Conservation (phyloP, 768 basidiomycete species). For the Lyophyllum decastes region DNA sequence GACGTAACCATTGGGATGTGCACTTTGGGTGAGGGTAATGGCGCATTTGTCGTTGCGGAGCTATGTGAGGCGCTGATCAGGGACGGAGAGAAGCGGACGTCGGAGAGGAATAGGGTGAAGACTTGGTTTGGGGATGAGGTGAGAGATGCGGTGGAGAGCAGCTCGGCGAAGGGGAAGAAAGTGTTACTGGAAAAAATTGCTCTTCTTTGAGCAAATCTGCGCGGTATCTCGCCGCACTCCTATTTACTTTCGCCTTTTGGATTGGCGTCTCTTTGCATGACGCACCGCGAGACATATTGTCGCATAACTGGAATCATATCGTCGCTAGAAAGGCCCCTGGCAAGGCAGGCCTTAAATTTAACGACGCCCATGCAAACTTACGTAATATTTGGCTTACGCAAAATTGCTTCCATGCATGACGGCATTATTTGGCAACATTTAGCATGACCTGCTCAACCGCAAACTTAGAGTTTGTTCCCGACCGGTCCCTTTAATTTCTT, state of each 20-base stretch:
- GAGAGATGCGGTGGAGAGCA: slow-evolving; percentile 46
- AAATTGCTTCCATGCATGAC: too few species aligned
- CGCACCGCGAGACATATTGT: background rate
- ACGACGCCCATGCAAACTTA: too few species aligned
- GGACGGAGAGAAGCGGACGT: slow-evolving; percentile 34
- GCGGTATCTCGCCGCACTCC: background rate
- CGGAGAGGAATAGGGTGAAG: slow-evolving; percentile 47
- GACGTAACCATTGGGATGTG: slow-evolving; percentile 59
- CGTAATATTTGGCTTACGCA: too few species aligned
- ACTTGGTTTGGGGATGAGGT: slow-evolving; percentile 59
- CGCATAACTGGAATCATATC: background rate
- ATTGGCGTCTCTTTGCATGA: background rate
- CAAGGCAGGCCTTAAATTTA: too few species aligned
- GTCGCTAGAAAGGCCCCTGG: too few species aligned
- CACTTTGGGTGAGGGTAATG: slow-evolving; percentile 52
- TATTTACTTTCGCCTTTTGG: background rate
- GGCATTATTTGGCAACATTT: too few species aligned
- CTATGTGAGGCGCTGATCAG: slow-evolving; percentile 58
- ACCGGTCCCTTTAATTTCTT: too few species aligned
- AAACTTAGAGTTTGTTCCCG: too few species aligned
- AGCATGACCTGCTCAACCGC: too few species aligned
- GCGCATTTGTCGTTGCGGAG: slow-evolving; percentile 77
- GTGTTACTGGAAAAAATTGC: slow-evolving; percentile 64
- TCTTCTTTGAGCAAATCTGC: slow-evolving; percentile 22
- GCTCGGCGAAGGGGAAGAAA: slow-evolving; percentile 68